Evolutionary conservation across 2,329 filamentous ascomycete genomes (phyloP), one percentile per base, ranked within the genome.

Genomic region (Neonectria faginata): DNA sequence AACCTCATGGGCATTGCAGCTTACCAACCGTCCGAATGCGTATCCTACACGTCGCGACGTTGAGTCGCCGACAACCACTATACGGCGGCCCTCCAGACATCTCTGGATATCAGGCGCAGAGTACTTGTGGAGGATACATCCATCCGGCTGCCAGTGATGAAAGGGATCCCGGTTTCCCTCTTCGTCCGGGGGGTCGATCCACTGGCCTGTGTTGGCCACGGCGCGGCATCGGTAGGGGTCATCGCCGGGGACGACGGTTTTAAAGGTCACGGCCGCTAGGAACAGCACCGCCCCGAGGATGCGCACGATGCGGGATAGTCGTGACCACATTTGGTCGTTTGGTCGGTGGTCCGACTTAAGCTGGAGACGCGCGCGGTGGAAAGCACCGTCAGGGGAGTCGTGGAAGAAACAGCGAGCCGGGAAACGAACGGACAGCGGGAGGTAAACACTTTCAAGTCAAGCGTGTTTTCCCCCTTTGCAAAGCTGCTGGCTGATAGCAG

Each of bases 61-160:
- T 2, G 85, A 85, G 74, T 90, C 88, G 44, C 88, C 88, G 42
- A 83, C 79, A 69, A 90, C 86, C 9, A 88, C 79, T 14, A 89
- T 71, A 47, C 81, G 82, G 22, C 81, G 82, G 11, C 79, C 77
- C 6, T 76, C 76, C 16, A 88, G 79, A 70, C 89, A 91, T 56
- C 77, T 75, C 20, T 78, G 74, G 51, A 89, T 80, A 45, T 87
- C 84, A 18, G 80, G 74, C 5, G 75, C 72, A 12, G 81, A 79
- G 76, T 89, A 89, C 60, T 84, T 77, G 66, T 85, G 83, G 73
- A 89, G 80, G 58, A 85, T 82, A 77, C 88, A 91, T 31, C 85
- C 85, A 20, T 80, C 80, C 4, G 87, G 84, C 64, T 88, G 84
- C 88, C 88, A 90, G 66, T 82, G 80, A 42, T 80, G 75, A 66